phyloP scores from a whole-genome alignment of 805 yeast species.

The Clavispora santaluciae region DNA sequence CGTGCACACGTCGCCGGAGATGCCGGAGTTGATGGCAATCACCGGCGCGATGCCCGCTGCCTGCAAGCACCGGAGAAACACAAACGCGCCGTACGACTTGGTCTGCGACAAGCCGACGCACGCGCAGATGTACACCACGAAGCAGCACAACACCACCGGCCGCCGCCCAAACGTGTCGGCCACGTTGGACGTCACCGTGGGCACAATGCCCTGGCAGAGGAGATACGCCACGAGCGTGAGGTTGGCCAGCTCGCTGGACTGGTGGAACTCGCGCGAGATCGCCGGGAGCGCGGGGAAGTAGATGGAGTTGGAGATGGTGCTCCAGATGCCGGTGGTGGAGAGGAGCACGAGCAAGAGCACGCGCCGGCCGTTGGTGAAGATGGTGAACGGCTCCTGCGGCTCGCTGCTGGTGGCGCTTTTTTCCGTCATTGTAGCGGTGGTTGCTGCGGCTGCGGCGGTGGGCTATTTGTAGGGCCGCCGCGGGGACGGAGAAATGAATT shows the following conservation, averaged over 20 bases:
- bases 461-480: too few species aligned
- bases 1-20: slow-evolving; percentile 69
- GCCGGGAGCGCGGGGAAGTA: slow-evolving; percentile 73
- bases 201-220: slow-evolving; percentile 71
- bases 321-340: slow-evolving; percentile 55
- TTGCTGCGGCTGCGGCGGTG: too few species aligned
- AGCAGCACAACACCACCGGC: slow-evolving; percentile 54
- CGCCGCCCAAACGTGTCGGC: slow-evolving; percentile 74
- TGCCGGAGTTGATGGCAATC: slow-evolving; percentile 63
- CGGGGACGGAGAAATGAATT: too few species aligned
- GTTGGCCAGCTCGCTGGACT: slow-evolving; percentile 56
- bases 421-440: too few species aligned
- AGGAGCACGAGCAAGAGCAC: slow-evolving; percentile 31
- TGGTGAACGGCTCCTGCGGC: slow-evolving; percentile 53
- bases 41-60: slow-evolving; percentile 76
- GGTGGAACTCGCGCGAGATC: slow-evolving; percentile 49
- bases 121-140: slow-evolving; percentile 52
- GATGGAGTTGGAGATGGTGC: slow-evolving; percentile 70
- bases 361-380: slow-evolving; percentile 41
- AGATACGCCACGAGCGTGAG: slow-evolving; percentile 73
- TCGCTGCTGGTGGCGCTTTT: too few species aligned
- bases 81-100: slow-evolving; percentile 51
- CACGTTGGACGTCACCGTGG: slow-evolving; percentile 60
- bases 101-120: slow-evolving; percentile 63
- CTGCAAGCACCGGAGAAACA: slow-evolving; percentile 65